Percentiles rank a stretch among this genome's conserved stretches.
Conservation (phyloP, 1,284 basidiomycete genomes). For the Microbotryum scabiosae region DNA sequence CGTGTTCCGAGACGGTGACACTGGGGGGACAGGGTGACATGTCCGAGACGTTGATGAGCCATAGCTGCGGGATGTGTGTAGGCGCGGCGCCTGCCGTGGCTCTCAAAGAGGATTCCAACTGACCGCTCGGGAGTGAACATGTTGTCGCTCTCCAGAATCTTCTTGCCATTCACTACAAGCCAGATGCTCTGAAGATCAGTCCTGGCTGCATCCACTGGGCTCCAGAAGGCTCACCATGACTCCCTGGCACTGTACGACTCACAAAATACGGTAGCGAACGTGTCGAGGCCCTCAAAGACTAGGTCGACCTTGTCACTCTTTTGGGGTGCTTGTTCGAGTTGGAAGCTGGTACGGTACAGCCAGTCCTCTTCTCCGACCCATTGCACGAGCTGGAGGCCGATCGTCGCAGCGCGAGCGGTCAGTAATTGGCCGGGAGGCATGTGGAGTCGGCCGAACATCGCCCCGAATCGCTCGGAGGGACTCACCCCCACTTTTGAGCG, state of each 20-base stretch:
- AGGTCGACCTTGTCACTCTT: constrained; percentile 56
- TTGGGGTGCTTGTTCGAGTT: constrained; percentile 46
- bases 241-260: constrained; percentile 34
- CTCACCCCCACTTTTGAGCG: too few relatives aligned
- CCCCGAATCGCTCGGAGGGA: too few relatives aligned
- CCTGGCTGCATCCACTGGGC: not conserved
- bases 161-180: constrained; percentile 54
- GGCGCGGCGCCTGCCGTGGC: too few relatives aligned
- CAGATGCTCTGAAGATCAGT: not conserved
- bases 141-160: constrained; percentile 61
- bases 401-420: not conserved
- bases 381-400: constrained; percentile 61
- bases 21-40: constrained; percentile 49
- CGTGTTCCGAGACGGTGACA: constrained; percentile 49
- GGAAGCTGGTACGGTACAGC: constrained; percentile 66
- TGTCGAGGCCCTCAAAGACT: constrained; percentile 78
- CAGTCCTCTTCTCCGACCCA: constrained; percentile 81
- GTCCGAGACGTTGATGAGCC: not conserved
- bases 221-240: not conserved
- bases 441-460: too few relatives aligned
- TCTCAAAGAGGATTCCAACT: not conserved
- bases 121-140: constrained; percentile 51
- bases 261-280: constrained; percentile 67
- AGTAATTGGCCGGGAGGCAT: not conserved
- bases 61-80: too few relatives aligned